Evolutionary conservation across 495 filamentous ascomycete species (phyloP), one percentile per base, ranked within the genome.

Genomic region (Poronia punctata): DNA sequence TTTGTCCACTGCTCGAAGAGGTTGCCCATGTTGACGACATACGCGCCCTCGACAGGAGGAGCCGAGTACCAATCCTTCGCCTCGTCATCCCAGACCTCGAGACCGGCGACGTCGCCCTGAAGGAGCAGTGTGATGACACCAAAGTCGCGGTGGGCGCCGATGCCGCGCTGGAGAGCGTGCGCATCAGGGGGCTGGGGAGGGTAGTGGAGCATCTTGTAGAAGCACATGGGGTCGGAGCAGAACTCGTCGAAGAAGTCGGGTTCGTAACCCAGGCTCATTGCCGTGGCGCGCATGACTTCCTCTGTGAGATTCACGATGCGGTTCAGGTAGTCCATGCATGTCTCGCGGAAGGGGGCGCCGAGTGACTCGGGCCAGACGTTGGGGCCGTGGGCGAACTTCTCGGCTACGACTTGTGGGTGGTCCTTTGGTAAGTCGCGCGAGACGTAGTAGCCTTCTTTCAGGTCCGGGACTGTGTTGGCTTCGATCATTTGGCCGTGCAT

Each of bases 11-110:
- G 53, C 11, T 61, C 59, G 61, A 70, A 65, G 35, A 74, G 52
- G 47, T 76, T 69, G 10, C 72, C 71, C 27, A 76, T 66, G 40
- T 73, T 74, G 43, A 73, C 69, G 3, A 74, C 63, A 43, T 71
- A 64, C 20, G 68, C 72, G 2, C 66, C 67, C 28, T 64, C 49
- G 7, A 71, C 58, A 4, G 69, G 70, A 4, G 64, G 60, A 1
- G 72, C 73, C 31, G 72, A 56, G 20, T 59, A 42, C 66, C 62
- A 67, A 34, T 59, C 50, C 18, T 44, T 40, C 6, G 56, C 52
- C 6, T 53, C 52, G 7, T 59, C 52, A 33, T 72, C 56, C 47
- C 60, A 68, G 59, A 76, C 54, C 62, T 71, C 61, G 10, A 74
- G 51, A 11, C 72, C 61, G 4, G 58, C 59, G 29, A 58, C 55